A percentile compares a stretch with the other conserved stretches of the same genome.
Evolutionary conservation across 1,139 yeast species (phyloP).

Genomic region (Magnusiomyces paraingens): DNA sequence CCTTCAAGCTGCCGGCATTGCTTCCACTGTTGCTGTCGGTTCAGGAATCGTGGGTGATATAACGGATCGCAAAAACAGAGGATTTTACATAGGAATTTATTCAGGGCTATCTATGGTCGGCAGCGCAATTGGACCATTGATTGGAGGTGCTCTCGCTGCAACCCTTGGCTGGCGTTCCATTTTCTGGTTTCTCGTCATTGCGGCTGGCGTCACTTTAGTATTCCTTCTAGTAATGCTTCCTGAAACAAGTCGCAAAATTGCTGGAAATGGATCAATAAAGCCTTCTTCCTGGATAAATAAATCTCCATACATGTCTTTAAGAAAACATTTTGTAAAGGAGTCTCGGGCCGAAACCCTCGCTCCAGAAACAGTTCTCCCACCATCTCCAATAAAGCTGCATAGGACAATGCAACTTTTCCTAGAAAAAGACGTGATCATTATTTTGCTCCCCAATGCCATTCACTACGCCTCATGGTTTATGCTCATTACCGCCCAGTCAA

Average conservation of each 20-base stretch:
- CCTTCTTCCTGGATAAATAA: slow-evolving; percentile 40
- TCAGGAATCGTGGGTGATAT: slow-evolving; percentile 67
- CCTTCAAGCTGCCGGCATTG: slow-evolving; percentile 62
- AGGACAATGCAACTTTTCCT: slow-evolving; percentile 31
- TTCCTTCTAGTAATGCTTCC: slow-evolving; percentile 42
- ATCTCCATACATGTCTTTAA: slow-evolving; percentile 36
- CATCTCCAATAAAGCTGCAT: slow-evolving; percentile 38
- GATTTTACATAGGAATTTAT: slow-evolving; percentile 54
- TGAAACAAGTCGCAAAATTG: slow-evolving; percentile 63
- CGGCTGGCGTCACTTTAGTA: slow-evolving; percentile 43
- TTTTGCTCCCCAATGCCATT: slow-evolving; percentile 49
- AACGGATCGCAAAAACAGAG: slow-evolving; percentile 55
- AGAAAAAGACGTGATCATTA: slow-evolving; percentile 34
- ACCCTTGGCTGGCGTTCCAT: slow-evolving; percentile 68
- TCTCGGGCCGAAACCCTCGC: slow-evolving; percentile 25
- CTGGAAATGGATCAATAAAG: slow-evolving; percentile 57
- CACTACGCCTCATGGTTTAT: slow-evolving; percentile 67
- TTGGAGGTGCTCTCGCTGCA: slow-evolving; percentile 61
- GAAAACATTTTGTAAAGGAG: neutral
- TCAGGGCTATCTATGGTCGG: slow-evolving; percentile 64
- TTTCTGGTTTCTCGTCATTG: slow-evolving; percentile 65
- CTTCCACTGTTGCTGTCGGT: slow-evolving; percentile 61
- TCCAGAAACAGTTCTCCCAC: slow-evolving; percentile 40
- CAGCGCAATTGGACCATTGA: slow-evolving; percentile 66
- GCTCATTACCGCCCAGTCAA: slow-evolving; percentile 57